Evolutionary conservation across 108 stramenopile genomes (phyloP).

Genomic region (Thalassiosira profunda): DNA sequence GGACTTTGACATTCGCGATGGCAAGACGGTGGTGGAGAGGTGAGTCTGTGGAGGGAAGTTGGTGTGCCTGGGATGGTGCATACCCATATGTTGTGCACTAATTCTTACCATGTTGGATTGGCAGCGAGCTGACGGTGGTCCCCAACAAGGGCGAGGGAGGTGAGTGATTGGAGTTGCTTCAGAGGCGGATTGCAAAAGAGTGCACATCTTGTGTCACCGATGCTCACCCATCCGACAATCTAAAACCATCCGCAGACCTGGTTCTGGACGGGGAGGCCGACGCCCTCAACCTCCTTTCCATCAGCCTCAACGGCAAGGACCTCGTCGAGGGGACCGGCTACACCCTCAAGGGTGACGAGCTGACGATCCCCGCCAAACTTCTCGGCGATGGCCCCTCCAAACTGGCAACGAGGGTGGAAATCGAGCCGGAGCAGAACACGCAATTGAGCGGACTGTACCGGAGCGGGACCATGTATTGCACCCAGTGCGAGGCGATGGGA

Average conservation of each 20-base stretch:
- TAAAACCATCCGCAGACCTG: no score
- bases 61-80: no score
- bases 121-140: slow-evolving; percentile 30
- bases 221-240: no score
- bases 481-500: slow-evolving; percentile 71
- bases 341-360: slow-evolving; percentile 26
- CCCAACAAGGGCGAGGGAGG: slow-evolving; percentile 3
- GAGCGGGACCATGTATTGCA: slow-evolving; percentile 63
- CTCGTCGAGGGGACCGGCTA: slow-evolving; percentile 26
- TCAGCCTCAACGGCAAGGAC: slow-evolving; percentile 33
- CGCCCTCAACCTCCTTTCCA: slow-evolving; percentile 17
- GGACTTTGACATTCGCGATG: slow-evolving; percentile 44
- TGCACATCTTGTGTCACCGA: no score
- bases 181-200: no score
- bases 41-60: no score
- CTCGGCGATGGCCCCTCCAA: slow-evolving; percentile 9
- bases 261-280: slow-evolving; percentile 48
- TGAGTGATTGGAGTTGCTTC: slow-evolving; percentile 1
- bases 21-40: slow-evolving; percentile 37
- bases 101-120: no score
- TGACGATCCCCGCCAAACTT: slow-evolving; percentile 22
- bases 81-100: no score
- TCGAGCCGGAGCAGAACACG: slow-evolving; percentile 69
- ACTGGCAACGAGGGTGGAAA: slow-evolving; percentile 33
- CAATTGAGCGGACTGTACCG: slow-evolving; percentile 74